Percentiles rank a stretch among this genome's conserved stretches.
Conservation (phyloP, 2,329 filamentous ascomycete genomes). For the Talaromyces amestolkiae region DNA sequence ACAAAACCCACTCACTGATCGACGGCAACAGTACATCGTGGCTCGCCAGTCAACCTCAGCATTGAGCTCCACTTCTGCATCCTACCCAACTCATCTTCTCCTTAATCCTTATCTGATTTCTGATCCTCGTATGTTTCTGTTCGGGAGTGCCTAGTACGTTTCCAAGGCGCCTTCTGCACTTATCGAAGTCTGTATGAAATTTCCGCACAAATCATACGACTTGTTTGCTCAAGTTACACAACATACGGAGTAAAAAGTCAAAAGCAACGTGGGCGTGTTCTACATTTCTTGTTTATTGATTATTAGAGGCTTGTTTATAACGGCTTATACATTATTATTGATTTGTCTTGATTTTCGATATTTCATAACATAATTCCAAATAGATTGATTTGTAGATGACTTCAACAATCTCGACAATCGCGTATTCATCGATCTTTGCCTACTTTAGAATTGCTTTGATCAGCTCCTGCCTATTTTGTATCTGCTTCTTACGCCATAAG, state of each 20-base stretch:
- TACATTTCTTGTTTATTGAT: background rate
- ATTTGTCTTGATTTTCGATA: background rate
- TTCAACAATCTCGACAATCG: background rate
- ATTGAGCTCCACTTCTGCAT: background rate
- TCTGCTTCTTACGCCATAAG: background rate
- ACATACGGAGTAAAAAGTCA: background rate
- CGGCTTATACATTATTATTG: background rate
- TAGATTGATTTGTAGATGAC: background rate
- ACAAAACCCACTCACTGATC: background rate
- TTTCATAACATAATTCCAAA: background rate
- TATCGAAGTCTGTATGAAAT: background rate
- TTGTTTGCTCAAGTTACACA: background rate
- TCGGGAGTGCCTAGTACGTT: background rate
- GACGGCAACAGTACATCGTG: background rate
- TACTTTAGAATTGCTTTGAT: background rate
- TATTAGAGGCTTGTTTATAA: background rate
- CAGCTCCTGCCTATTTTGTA: background rate
- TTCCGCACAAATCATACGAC: background rate
- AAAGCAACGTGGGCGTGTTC: background rate
- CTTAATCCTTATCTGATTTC: background rate
- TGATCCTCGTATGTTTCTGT: background rate
- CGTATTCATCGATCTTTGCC: background rate
- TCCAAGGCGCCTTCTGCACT: background rate
- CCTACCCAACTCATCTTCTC: background rate
- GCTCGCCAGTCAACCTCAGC: background rate